Evolutionary conservation across 345 rosid genomes (phyloP), one percentile per base, ranked within the genome.

Genomic region (Hevea brasiliensis): DNA sequence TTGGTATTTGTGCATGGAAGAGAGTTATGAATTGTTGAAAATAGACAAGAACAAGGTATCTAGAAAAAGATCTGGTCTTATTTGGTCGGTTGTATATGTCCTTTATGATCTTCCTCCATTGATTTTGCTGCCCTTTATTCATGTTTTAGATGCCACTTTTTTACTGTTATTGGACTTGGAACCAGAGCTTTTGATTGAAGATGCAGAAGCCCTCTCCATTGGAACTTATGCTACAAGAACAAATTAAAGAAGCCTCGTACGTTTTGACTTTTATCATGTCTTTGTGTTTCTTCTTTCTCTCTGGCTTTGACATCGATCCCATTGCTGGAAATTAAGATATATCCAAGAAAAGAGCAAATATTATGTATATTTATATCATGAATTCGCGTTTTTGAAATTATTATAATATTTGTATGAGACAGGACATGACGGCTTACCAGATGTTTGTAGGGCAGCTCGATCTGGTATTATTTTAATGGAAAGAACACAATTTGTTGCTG

Each of bases 401-500:
- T 21, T 4, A 61, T 0, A 44, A 72, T 20, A 56, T 48, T 72
- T 41, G 37, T 24, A 21, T 18, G 64, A 62, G 81, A 81, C 87
- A 77, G 66, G 79, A 76, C 78, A 65, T 69, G 79, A 70, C 75
- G 76, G 76, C 77, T 81, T 71, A 83, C 83, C 74, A 75, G 68
- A 74, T 76, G 74, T 71, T 67, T 80, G 85, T 75, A 59, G 84
- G 85, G 88, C 84, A 77, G 87, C 80, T 61, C 20, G 2, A 44
- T 7, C 13, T 15, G 67, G 70, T 73, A 47, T 65, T 35, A 65
- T 41, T 79, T 81, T 78, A 87, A 80, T 80, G 81, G 80, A 88
- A 88, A 78, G 82, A 84, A 77, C 85, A 83, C 81, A 84, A 84
- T 81, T 79, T 85, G 89, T 61, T 70, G 83, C 72, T 70, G 82